Evolutionary conservation across 768 basidiomycete genomes (phyloP).

Genomic region (Candolleomyces efflorescens): DNA sequence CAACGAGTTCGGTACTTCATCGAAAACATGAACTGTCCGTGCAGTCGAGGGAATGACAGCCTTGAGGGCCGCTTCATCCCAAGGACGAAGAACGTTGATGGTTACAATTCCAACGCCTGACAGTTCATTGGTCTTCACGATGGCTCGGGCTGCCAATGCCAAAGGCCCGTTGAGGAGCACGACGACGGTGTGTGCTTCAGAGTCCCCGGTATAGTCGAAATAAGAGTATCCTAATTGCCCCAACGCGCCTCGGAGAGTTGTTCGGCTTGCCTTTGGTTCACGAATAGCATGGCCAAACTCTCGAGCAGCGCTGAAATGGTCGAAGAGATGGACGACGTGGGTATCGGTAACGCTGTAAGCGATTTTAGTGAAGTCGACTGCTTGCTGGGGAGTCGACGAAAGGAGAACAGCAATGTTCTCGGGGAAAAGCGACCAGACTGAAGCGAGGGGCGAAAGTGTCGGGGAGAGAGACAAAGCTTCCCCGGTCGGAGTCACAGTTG

Average conservation of each 20-base stretch:
- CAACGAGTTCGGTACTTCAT: slow-evolving; percentile 65
- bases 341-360: slow-evolving; percentile 63
- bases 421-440: slow-evolving; percentile 56
- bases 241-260: slow-evolving; percentile 45
- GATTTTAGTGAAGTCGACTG: slow-evolving; percentile 69
- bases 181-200: slow-evolving; percentile 57
- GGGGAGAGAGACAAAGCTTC: slow-evolving; percentile 70
- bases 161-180: slow-evolving; percentile 75
- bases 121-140: slow-evolving; percentile 29
- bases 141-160: slow-evolving; percentile 57
- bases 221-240: slow-evolving; percentile 58
- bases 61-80: slow-evolving; percentile 66
- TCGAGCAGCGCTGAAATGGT: slow-evolving; percentile 76
- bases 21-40: slow-evolving; percentile 63
- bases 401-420: slow-evolving; percentile 69
- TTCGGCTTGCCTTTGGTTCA: slow-evolving; percentile 13
- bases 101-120: slow-evolving; percentile 60
- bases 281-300: slow-evolving; percentile 59
- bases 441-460: slow-evolving; percentile 65
- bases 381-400: slow-evolving; percentile 81
- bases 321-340: slow-evolving; percentile 88
- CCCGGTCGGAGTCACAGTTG: slow-evolving; percentile 63
- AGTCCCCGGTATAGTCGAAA: slow-evolving; percentile 74
- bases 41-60: slow-evolving; percentile 55
- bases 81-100: slow-evolving; percentile 81